Evolutionary conservation across 306 rosid genomes (phyloP), one percentile per base, ranked within the genome.

Genomic region (Nissolia schottii): DNA sequence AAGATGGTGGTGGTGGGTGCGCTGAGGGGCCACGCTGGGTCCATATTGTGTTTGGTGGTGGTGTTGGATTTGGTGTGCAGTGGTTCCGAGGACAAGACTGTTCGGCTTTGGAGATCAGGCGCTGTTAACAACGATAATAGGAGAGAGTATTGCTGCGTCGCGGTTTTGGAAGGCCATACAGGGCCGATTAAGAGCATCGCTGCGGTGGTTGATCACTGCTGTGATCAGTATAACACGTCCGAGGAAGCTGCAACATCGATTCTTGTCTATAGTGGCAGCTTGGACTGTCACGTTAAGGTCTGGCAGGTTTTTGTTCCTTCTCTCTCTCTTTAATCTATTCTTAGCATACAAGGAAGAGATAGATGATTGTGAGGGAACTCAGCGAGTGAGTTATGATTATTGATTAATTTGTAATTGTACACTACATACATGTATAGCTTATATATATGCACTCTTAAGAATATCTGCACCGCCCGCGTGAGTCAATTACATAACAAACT

Each of bases 31-130:
- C 97, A 94, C 66, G 74, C 78, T 0, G 86, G 58, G 79, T 81
- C 98, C 12, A 85, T 94, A 41, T 13, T 94, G 77, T 91, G 98
- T 43, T 82, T 94, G 82, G 73, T 77, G 2, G 94, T 84, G 73
- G 92, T 86, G 10, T 43, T 27, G 41, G 86, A 86, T 65, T 79
- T 91, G 69, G 77, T 94, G 12, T 91, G 86, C 5, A 94, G 98
- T 77, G 98, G 98, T 46, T 93, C 98, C 0, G 96, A 93, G 14
- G 98, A 94, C 61, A 86, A 80, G 74, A 89, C 86, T 0, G 55
- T 91, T 3, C 81, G 98, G 20, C 81, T 94, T 59, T 94, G 98
- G 98, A 91, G 87, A n/a, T n/a, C n/a, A 74, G 87, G 87, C 3
- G n/a, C 66, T 10, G 9, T n/a, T n/a, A n/a, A n/a, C n/a, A n/a